These are phyloP conservation scores for Fusarium sp. DNA, from an alignment of 2,329 filamentous ascomycete species.

Conservation along the genomic window DNA sequence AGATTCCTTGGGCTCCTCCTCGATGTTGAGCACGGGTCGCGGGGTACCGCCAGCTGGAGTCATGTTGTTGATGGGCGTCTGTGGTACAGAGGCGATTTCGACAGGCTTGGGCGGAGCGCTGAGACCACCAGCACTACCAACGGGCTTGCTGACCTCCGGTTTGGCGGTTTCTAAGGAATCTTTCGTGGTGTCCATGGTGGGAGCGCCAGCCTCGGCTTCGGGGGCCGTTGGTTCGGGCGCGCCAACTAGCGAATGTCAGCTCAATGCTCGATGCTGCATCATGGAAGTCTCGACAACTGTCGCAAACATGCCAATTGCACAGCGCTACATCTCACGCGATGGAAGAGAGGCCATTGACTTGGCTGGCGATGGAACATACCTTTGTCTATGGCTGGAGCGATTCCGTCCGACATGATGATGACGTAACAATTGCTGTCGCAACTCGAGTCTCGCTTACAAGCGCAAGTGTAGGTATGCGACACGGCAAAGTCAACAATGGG, in stretches of 20 bases:
- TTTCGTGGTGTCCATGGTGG: slow-evolving; percentile 47
- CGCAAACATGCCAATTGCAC: slow-evolving; percentile 36
- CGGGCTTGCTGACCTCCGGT: slow-evolving; percentile 39
- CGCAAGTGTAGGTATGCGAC: slow-evolving; percentile 28
- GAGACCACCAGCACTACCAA: slow-evolving; percentile 36
- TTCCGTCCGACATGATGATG: slow-evolving; percentile 55
- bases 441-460: slow-evolving; percentile 35
- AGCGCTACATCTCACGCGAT: slow-evolving; percentile 6
- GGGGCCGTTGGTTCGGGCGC: slow-evolving; percentile 49
- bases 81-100: slow-evolving; percentile 53
- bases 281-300: slow-evolving; percentile 1
- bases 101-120: slow-evolving; percentile 52
- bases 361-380: slow-evolving; percentile 47
- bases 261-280: slow-evolving; percentile 17
- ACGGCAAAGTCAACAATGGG: slow-evolving; percentile 16
- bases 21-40: slow-evolving; percentile 53
- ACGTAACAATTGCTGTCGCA: slow-evolving; percentile 50
- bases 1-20: slow-evolving; percentile 49
- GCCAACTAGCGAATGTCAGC: slow-evolving; percentile 48
- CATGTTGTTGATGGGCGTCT: slow-evolving; percentile 54
- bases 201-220: slow-evolving; percentile 48
- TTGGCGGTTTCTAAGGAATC: slow-evolving; percentile 42
- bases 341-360: slow-evolving; percentile 23
- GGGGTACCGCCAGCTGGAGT: slow-evolving; percentile 55
- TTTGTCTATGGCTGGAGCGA: slow-evolving; percentile 55